A percentile compares a stretch with the other conserved stretches of the same genome.
Conservation (phyloP, 139 green algal species). For the Tetradesmus lagerheimii region DNA sequence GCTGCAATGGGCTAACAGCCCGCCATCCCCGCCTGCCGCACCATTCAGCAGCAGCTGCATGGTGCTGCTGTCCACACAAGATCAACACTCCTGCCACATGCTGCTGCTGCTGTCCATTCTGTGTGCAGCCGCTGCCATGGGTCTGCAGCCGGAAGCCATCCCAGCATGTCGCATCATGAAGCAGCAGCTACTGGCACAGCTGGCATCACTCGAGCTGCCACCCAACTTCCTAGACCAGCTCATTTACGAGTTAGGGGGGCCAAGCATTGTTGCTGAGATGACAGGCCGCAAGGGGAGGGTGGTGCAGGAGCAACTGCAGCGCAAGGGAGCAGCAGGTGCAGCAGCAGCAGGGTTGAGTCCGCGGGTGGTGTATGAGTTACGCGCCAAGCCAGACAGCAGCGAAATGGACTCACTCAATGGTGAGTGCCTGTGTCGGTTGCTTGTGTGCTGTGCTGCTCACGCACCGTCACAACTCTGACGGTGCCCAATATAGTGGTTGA, state of each 20-base stretch:
- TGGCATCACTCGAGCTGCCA: conserved; percentile 69
- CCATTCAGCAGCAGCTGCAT: too few relatives aligned
- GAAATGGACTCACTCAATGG: conserved; percentile 92
- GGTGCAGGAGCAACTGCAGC: conserved; percentile 48
- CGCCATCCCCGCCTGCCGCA: too few relatives aligned
- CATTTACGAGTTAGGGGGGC: conserved; percentile 85
- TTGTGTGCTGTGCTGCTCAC: neutral
- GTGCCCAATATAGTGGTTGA: too few relatives aligned
- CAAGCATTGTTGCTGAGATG: conserved; percentile 84
- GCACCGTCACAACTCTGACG: too few relatives aligned
- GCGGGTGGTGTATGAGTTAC: conserved; percentile 66
- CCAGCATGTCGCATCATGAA: conserved; percentile 51
- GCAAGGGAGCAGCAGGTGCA: neutral
- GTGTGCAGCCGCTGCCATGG: conserved; percentile 9
- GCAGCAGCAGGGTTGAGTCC: neutral
- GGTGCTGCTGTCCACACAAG: too few relatives aligned
- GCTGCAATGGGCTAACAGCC: too few relatives aligned
- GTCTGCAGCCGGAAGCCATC: conserved; percentile 32
- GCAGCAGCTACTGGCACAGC: conserved; percentile 60
- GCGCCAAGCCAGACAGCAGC: conserved; percentile 75
- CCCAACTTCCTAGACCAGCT: conserved; percentile 93
- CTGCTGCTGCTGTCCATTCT: neutral
- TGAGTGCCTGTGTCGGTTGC: conserved; percentile 37
- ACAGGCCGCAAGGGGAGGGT: conserved; percentile 82
- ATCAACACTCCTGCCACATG: too few relatives aligned